Base-by-base conservation (phyloP, 2,329 filamentous ascomycete species). In the Aspergillus costaricaensis region DNA sequence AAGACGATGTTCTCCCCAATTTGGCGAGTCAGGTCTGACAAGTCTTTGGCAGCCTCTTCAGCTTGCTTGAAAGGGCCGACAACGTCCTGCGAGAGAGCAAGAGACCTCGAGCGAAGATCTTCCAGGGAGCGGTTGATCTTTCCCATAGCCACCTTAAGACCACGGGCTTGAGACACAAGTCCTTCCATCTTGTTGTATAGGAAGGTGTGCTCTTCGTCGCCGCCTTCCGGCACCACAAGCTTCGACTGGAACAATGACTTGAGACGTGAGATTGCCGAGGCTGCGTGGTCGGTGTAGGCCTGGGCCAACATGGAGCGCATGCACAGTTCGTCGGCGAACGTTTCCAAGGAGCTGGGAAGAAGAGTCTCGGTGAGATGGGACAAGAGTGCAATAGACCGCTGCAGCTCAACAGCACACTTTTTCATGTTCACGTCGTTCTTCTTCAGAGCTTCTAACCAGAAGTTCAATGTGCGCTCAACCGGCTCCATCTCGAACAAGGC, bases 401-500 rank as follows among this genome's bases (percentile, higher is more conserved):
- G 88, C 39, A 98, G 81, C 72, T 96, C 91, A 23, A 86, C 86
- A 0, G 91, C 88, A 71, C 92, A 92, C 68, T 91, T 89, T 74
- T 89, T 87, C 77, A 94, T 90, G 76, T 92, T 92, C 52, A 98
- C 80, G 58, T 96, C 92, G 67, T 96, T 92, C 55, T 87, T 88
- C 65, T 92, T 88, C 57, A 97, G 75, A 5, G 87, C 87, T 65
- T 97, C 93, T 59, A 98, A 91, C 86, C 92, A 96, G 58, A 85
- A 85, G 71, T 96, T 96, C 53, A 98, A 79, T 0, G 91, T 91
- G 59, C 92, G 86, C 78, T 99, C 95, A 10, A 98, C 91, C 0
- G 93, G 92, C 72, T 96, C 91, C 54, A 98, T 82, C 75, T 98
- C 95, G 68, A 92, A 91, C 60, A 95, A 77, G 2, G 92, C 91